Conservation (phyloP, 2,329 filamentous ascomycete genomes). For the Ceratocystis huliohia region DNA sequence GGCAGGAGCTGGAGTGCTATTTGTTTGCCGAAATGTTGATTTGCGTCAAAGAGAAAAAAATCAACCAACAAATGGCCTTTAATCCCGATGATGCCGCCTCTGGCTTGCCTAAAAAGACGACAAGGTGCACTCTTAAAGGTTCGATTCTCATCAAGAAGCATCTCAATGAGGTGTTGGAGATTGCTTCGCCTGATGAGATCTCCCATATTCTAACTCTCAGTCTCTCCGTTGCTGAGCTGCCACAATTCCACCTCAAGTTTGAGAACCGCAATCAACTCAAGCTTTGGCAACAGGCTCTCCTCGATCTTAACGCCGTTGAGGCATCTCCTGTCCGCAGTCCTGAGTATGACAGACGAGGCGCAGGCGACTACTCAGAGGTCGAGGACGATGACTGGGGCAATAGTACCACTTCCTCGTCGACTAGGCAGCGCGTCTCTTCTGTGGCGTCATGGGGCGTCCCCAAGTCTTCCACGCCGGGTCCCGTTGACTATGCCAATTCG, state of each 20-base stretch:
- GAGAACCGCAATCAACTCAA: constrained; percentile 73
- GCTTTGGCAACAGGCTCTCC: constrained; percentile 75
- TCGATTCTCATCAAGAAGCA: constrained; percentile 98
- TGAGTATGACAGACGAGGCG: constrained; percentile 56
- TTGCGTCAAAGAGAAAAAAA: constrained; percentile 95
- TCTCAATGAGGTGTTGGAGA: constrained; percentile 73
- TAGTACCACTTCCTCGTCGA: constrained; percentile 37
- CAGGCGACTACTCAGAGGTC: constrained; percentile 56
- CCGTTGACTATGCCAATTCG: constrained; percentile 80
- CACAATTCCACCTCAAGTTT: constrained; percentile 88
- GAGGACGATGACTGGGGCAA: constrained; percentile 70
- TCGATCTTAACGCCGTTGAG: constrained; percentile 68
- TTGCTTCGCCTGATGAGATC: constrained; percentile 50
- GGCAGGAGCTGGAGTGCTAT: constrained; percentile 96
- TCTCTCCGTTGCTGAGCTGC: constrained; percentile 80
- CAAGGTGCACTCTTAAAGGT: constrained; percentile 81
- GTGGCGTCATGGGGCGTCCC: constrained; percentile 70
- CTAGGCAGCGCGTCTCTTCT: constrained; percentile 56
- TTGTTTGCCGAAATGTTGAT: constrained; percentile 98
- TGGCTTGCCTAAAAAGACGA: constrained; percentile 47
- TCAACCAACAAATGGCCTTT: constrained; percentile 31
- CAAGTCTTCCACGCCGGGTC: constrained; percentile 74
- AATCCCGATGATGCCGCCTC: constrained; percentile 48
- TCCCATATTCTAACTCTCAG: constrained; percentile 69
- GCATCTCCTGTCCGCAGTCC: constrained; percentile 49